These are phyloP conservation scores for Spizellomyces punctatus DNA, from an alignment of 192 early-diverging fungal species.

Conservation along the genomic window DNA sequence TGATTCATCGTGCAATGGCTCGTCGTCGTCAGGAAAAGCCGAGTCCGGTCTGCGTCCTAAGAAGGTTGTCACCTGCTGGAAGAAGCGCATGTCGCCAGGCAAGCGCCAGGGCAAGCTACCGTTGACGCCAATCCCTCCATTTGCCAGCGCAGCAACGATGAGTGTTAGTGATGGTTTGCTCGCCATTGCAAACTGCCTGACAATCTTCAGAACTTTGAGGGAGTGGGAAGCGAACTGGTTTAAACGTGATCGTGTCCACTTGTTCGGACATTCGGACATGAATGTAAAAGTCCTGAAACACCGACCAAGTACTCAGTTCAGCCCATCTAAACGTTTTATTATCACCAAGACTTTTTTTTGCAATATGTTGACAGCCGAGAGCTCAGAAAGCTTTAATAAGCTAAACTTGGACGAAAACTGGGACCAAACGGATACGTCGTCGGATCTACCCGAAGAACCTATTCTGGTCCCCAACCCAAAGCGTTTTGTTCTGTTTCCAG, in stretches of 20 bases:
- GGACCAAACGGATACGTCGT: conserved; percentile 6
- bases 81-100: conserved; percentile 82
- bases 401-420: conserved; percentile 10
- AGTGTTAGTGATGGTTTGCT: conserved; percentile 48
- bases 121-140: conserved; percentile 76
- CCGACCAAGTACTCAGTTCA: no score
- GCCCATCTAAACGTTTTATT: no score
- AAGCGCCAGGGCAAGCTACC: conserved; percentile 86
- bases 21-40: conserved; percentile 7
- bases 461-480: conserved; percentile 23
- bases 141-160: conserved; percentile 76
- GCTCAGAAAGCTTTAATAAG: background rate
- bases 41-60: conserved; percentile 14
- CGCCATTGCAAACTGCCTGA: background rate
- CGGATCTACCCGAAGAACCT: background rate
- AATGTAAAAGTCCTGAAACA: no score
- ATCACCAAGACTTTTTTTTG: no score
- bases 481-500: conserved; percentile 52
- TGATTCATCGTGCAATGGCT: background rate
- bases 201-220: background rate
- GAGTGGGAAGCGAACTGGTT: background rate
- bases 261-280: no score
- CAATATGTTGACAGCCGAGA: background rate
- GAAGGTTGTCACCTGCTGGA: conserved; percentile 66
- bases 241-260: no score